These are phyloP conservation scores for Bolboschoenus planiculmis DNA, from an alignment of 176 grass and related monocot species.

Conservation along the genomic window DNA sequence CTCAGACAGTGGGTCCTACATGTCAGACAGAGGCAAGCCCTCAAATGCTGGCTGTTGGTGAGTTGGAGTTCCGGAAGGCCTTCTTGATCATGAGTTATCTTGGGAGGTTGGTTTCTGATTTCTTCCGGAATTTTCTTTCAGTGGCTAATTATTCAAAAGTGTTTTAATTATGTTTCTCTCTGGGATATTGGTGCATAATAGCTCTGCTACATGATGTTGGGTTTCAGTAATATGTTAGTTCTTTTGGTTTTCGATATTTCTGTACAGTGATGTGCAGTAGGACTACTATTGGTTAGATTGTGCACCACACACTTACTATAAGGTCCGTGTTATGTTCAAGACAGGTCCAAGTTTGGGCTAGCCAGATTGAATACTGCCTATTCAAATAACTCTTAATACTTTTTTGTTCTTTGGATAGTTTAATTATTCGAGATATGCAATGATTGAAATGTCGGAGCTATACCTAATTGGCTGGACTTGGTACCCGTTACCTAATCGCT, in stretches of 20 bases:
- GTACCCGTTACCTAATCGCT: neutral
- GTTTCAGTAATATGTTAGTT: constrained; percentile 17
- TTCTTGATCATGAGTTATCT: constrained; percentile 50
- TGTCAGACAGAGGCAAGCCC: neutral
- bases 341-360: neutral
- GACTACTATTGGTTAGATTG: neutral
- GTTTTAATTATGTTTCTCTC: neutral
- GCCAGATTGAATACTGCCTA: neutral
- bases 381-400: neutral
- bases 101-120: constrained; percentile 34
- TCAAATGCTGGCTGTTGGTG: constrained; percentile 41
- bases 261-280: neutral
- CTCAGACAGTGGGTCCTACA: neutral
- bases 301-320: neutral
- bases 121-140: neutral
- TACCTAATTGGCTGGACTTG: neutral
- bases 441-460: neutral
- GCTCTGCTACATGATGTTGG: neutral
- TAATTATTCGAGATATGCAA: neutral
- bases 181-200: constrained; percentile 10
- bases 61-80: constrained; percentile 46
- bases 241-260: constrained; percentile 6
- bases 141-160: neutral
- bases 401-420: neutral
- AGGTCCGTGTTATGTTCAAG: neutral